Evolutionary conservation across 768 basidiomycete genomes (phyloP).

Genomic region (Suillus subalutaceus): DNA sequence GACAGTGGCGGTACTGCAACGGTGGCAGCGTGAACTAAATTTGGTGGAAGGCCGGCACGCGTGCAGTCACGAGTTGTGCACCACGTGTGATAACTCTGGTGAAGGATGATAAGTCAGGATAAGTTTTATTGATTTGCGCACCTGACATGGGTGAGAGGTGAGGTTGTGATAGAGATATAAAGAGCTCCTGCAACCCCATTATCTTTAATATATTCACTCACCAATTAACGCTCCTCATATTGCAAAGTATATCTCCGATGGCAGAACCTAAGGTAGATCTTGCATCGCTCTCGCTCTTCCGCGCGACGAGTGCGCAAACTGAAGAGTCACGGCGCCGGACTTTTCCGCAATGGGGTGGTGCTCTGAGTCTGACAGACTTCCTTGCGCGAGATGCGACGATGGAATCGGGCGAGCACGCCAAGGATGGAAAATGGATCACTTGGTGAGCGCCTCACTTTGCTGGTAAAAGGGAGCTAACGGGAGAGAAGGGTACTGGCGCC

Average conservation of each 20-base stretch:
- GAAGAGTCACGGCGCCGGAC: constrained; percentile 43
- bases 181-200: neutral
- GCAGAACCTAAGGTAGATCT: constrained; percentile 15
- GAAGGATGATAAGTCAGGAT: neutral
- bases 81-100: neutral
- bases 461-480: neutral
- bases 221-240: neutral
- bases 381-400: constrained; percentile 42
- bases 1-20: neutral
- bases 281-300: constrained; percentile 44
- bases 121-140: neutral
- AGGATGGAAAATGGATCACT: constrained; percentile 47
- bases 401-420: constrained; percentile 45
- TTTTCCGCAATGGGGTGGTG: constrained; percentile 46
- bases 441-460: constrained; percentile 41
- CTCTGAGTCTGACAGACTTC: constrained; percentile 49
- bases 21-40: neutral
- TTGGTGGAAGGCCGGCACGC: neutral
- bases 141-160: constrained; percentile 1
- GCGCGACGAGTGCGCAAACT: constrained; percentile 50
- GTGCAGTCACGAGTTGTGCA: neutral
- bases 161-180: constrained; percentile 4
- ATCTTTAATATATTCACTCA: neutral
- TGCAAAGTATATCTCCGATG: neutral
- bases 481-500: constrained; percentile 58